These are phyloP conservation scores for Trichosporon inkin DNA, from an alignment of 1,284 basidiomycete genomes.

Conservation along the genomic window DNA sequence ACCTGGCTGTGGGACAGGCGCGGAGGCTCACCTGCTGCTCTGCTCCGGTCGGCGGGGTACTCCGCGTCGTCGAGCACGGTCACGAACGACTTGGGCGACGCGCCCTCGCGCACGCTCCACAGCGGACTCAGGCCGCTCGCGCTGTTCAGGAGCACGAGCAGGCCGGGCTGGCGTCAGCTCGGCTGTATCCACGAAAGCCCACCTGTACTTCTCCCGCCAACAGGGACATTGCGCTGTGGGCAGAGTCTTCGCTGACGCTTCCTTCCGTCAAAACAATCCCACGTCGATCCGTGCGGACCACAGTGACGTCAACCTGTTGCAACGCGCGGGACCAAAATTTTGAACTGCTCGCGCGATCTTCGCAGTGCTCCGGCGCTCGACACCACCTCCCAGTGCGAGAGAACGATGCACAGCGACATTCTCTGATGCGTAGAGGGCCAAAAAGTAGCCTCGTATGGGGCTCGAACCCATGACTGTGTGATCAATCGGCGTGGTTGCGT, in stretches of 20 bases:
- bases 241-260: not conserved
- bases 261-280: not conserved
- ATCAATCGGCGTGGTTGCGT: not conserved
- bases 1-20: too few species aligned
- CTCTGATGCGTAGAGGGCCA: too few species aligned
- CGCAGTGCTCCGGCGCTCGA: not conserved
- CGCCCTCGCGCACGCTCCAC: conserved; percentile 58
- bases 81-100: conserved; percentile 62
- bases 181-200: not conserved
- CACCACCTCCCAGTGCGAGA: not conserved
- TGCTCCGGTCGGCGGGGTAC: conserved; percentile 4
- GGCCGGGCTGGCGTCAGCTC: conserved; percentile 55
- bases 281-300: not conserved
- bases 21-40: too few species aligned
- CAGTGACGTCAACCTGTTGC: not conserved
- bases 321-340: not conserved
- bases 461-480: conserved; percentile 9
- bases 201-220: conserved; percentile 31
- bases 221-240: conserved; percentile 17
- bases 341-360: not conserved
- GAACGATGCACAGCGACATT: not conserved
- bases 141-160: conserved; percentile 73
- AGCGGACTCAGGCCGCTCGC: conserved; percentile 61
- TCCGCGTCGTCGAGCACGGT: conserved; percentile 61
- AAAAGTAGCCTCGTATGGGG: conserved; percentile 5